Conservation (phyloP, 257 asterid genomes). For the Solanum peruvianum region DNA sequence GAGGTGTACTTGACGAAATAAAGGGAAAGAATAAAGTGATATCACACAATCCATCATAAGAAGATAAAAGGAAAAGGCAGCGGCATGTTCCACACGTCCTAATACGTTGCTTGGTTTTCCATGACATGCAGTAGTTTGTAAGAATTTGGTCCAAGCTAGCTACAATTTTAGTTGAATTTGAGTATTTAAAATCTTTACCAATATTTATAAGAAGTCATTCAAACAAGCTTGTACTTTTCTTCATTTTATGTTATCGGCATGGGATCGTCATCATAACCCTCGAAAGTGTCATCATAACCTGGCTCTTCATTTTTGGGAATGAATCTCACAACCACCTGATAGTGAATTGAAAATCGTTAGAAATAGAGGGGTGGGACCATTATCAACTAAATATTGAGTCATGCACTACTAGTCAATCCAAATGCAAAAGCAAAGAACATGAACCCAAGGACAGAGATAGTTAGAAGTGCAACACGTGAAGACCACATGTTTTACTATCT, state of each 20-base stretch:
- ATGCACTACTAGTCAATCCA: neutral
- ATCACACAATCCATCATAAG: neutral
- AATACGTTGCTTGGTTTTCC: neutral
- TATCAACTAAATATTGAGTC: neutral
- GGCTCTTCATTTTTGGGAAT: neutral
- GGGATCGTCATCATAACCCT: no score
- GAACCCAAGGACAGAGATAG: neutral
- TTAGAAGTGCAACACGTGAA: neutral
- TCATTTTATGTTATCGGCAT: neutral
- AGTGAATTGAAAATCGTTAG: no score
- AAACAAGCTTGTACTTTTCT: neutral
- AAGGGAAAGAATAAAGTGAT: neutral
- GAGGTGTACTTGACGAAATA: no score
- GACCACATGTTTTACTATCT: no score
- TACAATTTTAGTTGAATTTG: neutral
- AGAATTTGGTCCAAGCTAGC: neutral
- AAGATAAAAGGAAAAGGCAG: neutral
- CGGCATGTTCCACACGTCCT: neutral
- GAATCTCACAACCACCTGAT: neutral
- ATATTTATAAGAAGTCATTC: neutral
- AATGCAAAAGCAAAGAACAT: neutral
- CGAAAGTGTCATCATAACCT: no score
- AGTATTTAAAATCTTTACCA: neutral
- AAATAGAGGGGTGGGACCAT: neutral
- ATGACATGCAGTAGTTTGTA: neutral